Evolutionary conservation across 176 grass and related monocot species (phyloP).

Genomic region (Dactylis glomerata): DNA sequence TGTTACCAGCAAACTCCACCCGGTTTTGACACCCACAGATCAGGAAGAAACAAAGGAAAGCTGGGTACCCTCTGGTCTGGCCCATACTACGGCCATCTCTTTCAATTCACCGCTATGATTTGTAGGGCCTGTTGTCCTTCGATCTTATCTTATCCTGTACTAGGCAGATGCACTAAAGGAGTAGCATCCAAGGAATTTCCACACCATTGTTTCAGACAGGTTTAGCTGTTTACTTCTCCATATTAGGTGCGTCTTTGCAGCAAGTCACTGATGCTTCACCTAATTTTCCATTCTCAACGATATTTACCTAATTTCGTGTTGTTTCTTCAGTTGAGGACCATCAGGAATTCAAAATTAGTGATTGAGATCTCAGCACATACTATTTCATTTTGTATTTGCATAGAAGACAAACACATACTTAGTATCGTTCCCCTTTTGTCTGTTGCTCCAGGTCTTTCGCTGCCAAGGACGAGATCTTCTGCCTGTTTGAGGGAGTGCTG

Average conservation of each 20-base stretch:
- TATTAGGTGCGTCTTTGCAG: constrained; percentile 10
- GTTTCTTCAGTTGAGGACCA: not conserved
- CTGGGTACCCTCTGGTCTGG: not conserved
- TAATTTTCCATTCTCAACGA: constrained; percentile 14
- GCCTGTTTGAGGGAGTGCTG: constrained; percentile 82
- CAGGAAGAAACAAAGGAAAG: constrained; percentile 20
- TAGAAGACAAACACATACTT: not conserved
- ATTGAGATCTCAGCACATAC: not conserved
- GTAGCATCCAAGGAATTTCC: constrained; percentile 36
- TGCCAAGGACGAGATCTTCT: constrained; percentile 85
- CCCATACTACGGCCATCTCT: not conserved
- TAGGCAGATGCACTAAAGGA: constrained; percentile 12
- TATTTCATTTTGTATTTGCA: not conserved
- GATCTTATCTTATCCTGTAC: constrained; percentile 23
- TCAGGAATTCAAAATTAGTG: not conserved
- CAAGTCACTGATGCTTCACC: constrained; percentile 4
- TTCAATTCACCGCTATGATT: constrained; percentile 24
- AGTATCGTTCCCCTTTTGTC: not conserved
- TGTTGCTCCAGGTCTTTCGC: constrained; percentile 63
- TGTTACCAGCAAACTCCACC: not conserved
- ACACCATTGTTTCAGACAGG: not conserved
- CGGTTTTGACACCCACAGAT: constrained; percentile 29
- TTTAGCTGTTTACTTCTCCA: not conserved
- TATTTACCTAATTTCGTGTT: not conserved
- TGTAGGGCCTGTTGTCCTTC: constrained; percentile 25